These are phyloP conservation scores for Globisporangium parvum DNA, from an alignment of 352 stramenopile genomes.

Conservation along the genomic window DNA sequence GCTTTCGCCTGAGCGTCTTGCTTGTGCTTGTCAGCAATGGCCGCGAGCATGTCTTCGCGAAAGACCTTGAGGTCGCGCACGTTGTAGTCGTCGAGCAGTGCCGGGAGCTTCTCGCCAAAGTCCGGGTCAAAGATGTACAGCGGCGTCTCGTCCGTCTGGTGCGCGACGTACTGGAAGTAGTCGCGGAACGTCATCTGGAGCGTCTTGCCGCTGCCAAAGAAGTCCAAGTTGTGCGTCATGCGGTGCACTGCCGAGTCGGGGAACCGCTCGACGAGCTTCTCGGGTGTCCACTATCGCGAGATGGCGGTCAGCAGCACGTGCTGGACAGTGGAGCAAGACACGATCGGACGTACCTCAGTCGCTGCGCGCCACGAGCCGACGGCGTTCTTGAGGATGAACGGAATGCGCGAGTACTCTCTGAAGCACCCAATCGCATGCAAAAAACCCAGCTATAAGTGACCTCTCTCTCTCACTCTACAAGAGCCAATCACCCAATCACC, in stretches of 20 bases:
- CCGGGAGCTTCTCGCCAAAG: slow-evolving; percentile 81
- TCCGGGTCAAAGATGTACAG: slow-evolving; percentile 84
- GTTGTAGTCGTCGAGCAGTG: slow-evolving; percentile 61
- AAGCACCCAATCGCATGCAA: not conserved
- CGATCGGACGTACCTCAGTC: slow-evolving; percentile 29
- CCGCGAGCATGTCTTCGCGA: slow-evolving; percentile 57
- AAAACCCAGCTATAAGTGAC: not conserved
- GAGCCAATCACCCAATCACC: not conserved
- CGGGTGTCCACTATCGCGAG: slow-evolving; percentile 80
- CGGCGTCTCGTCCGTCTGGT: slow-evolving; percentile 79
- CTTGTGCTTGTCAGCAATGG: not conserved
- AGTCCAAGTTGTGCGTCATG: slow-evolving; percentile 82
- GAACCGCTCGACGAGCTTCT: slow-evolving; percentile 53
- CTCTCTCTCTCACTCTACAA: slow-evolving; percentile 6
- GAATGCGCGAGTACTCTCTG: slow-evolving; percentile 59
- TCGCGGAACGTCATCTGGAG: slow-evolving; percentile 77
- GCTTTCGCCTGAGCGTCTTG: not conserved
- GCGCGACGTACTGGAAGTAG: slow-evolving; percentile 54
- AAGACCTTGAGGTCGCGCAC: slow-evolving; percentile 64
- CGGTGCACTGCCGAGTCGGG: slow-evolving; percentile 36
- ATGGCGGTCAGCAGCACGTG: too few relatives aligned
- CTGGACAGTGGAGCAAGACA: too few relatives aligned
- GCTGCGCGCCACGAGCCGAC: slow-evolving; percentile 67
- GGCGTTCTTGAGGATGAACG: slow-evolving; percentile 74
- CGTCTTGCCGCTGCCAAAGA: slow-evolving; percentile 38